Evolutionary conservation across 208 protist genomes (phyloP).

Genomic region (Wallacemonas rigidus): DNA sequence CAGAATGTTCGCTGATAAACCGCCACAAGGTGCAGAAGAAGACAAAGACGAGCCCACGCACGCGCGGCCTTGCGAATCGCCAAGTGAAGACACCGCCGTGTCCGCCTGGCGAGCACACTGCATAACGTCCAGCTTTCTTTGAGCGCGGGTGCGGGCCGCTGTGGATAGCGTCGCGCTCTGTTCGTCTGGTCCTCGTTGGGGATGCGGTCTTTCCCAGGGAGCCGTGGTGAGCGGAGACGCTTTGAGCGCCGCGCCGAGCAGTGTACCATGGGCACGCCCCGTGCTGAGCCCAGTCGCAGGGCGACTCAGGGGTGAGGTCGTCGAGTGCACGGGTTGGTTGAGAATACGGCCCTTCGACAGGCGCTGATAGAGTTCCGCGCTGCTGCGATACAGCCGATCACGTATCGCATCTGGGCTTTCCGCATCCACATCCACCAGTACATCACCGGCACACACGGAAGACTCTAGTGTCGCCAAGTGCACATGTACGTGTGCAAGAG

Average conservation of each 20-base stretch:
- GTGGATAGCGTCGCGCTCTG: neutral
- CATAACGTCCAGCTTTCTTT: neutral
- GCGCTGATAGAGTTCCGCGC: neutral
- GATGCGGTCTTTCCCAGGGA: neutral
- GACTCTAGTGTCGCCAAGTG: slow-evolving; percentile 51
- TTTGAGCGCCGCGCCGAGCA: slow-evolving; percentile 4
- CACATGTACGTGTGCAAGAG: slow-evolving; percentile 19
- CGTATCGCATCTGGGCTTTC: neutral
- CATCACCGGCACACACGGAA: slow-evolving; percentile 8
- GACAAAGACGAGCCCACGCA: too few relatives aligned
- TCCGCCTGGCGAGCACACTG: neutral
- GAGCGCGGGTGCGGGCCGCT: neutral
- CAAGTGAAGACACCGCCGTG: neutral
- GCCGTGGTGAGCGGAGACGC: neutral
- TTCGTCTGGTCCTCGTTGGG: too few relatives aligned
- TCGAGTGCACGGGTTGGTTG: neutral
- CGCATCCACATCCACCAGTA: neutral
- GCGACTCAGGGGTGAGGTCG: neutral
- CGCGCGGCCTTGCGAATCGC: neutral
- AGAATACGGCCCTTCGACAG: slow-evolving; percentile 2
- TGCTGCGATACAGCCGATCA: neutral
- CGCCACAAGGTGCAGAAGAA: too few relatives aligned
- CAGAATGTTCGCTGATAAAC: too few relatives aligned
- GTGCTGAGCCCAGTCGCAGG: slow-evolving; percentile 8
- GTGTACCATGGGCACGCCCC: slow-evolving; percentile 4